Evolutionary conservation across 139 green algal species (phyloP), one percentile per base, ranked within the genome.

Genomic region (Coccomyxa sp.): DNA sequence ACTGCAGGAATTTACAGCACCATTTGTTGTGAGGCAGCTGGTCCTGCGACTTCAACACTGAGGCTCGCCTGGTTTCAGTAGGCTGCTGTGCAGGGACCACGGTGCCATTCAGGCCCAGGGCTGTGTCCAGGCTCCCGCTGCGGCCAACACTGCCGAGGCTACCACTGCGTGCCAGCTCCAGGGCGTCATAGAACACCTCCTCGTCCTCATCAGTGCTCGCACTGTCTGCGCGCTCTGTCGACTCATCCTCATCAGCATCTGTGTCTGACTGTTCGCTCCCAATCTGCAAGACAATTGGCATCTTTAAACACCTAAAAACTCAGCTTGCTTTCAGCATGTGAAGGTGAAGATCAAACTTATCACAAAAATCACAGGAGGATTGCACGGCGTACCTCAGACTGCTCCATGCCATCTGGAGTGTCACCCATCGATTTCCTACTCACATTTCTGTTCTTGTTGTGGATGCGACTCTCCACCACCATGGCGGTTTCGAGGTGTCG

Each of bases 401-500:
- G 21, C 63, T 71, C 63, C 63, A 71, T 21, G 18, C 18, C 63
- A 21, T 71, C 21, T 71, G 63, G 18, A 71, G 63, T 71, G 63
- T 71, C 63, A 21, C 63, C 63, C 63, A 71, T 14, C 4, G 63
- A 71, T 21, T 9, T 21, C 63, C 21, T 71, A 25, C 63, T 71
- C 63, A 71, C 18, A 25, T 9, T 25, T 9, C 21, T 71, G 18
- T 71, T 21, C 17, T 45, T 82, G 75, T 80, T 77, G 28, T 58
- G 21, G 13, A 88, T 30, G 45, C 66, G 78, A 12, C 86, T 82
- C 88, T 94, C 90, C 59, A 91, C 86, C 60, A 94, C 91, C 23
- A 93, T 71, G 3, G 84, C 86, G 13, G 89, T 94, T 83, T 95
- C 90, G 75, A 95, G 85, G 81, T 90, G 81, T 51, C 90, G 85